A percentile compares a stretch with the other conserved stretches of the same genome.
phyloP scores from a whole-genome alignment of 805 yeast species.

The Scheffersomyces lignosus region DNA sequence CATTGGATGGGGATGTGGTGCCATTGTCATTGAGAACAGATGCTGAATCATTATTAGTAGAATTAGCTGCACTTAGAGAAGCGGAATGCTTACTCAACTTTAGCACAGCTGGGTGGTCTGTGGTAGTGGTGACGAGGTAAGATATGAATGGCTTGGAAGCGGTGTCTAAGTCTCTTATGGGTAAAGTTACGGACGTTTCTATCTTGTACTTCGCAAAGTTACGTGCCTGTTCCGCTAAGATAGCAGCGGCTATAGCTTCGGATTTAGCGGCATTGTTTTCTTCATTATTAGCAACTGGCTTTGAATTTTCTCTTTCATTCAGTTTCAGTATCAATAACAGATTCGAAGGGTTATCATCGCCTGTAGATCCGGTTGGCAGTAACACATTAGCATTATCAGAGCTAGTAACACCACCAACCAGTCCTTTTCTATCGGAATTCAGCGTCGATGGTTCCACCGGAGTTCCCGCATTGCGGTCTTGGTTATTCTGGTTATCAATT shows the following conservation, averaged over 20 bases:
- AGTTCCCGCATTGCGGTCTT: not conserved
- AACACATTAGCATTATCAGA: not conserved
- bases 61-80: too few relatives aligned
- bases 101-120: conserved; percentile 60
- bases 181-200: conserved; percentile 48
- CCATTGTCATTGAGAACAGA: too few relatives aligned
- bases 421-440: not conserved
- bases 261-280: conserved; percentile 23
- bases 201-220: conserved; percentile 14
- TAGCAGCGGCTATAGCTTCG: not conserved
- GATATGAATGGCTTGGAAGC: conserved; percentile 77
- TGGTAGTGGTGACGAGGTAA: conserved; percentile 62
- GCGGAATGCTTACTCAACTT: conserved; percentile 22
- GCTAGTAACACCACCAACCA: not conserved
- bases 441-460: not conserved
- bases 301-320: not conserved
- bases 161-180: conserved; percentile 66
- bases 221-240: conserved; percentile 2
- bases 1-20: too few relatives aligned
- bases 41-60: conserved; percentile 1
- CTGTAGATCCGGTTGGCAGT: not conserved
- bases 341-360: not conserved
- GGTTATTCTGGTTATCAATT: not conserved
- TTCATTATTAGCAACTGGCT: conserved; percentile 21
- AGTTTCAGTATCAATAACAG: too few relatives aligned